Base-by-base conservation (phyloP, 345 rosid species). In the Camelina neglecta region DNA sequence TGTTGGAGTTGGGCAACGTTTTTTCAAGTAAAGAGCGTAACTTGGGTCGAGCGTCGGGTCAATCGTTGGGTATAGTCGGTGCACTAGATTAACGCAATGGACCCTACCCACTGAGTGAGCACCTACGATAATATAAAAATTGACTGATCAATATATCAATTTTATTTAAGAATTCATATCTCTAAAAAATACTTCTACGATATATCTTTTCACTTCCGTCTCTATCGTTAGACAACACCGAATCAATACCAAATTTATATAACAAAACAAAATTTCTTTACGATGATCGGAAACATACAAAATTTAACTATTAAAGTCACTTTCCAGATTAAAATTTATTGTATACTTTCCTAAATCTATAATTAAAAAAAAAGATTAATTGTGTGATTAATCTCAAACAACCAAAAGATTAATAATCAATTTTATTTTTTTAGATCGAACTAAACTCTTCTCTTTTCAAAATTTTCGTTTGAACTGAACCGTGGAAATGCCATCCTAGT, bases 21-120 rank as follows among this genome's bases (percentile, higher is more conserved):
- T 60, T 74, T 84, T 88, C 0, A 91, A 77, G 88, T 93, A 91
- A 67, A 72, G 76, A 0, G 94, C 98, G 26, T 83, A 85, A 8
- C 73, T 73, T 0, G 90, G 87, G 79, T 88, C 88, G 61, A 91
- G 38, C 12, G 88, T 86, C 15, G 97, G 90, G 50, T 93, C 97
- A 2, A 85, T 82, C 0, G 84, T 81, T 1, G 97, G 94, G 79
- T 91, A 93, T 23, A 91, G 87, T 44, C 97, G 84, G 23, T 87
- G 84, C 10, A 85, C 96, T 11, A 93, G 67, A 67, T 93, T 93
- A 10, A 82, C 74, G 44, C 96, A 89, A 60, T 93, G 98, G 69
- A 90, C 94, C 73, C 93, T 84, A 4, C 96, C 98, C 1, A 91
- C 97, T 0, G 91, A 93, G 64, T 91, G 98, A 59, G 88, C 94